A percentile compares a stretch with the other conserved stretches of the same genome.
Evolutionary conservation across 371 early-diverging fungal genomes (phyloP).

Genomic region (Lichtheimia corymbifera): DNA sequence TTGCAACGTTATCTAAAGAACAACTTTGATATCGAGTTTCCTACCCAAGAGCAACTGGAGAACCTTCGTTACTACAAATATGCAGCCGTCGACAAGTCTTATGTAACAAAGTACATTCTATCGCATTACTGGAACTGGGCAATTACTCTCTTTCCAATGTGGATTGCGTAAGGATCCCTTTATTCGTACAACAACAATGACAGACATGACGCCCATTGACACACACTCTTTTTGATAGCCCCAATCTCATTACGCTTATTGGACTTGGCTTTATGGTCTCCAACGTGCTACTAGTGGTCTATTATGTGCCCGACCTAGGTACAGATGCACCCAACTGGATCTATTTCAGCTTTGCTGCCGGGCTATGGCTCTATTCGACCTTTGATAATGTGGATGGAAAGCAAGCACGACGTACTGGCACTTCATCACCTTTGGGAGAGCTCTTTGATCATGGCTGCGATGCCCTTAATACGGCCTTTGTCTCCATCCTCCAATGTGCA

Average conservation of each 20-base stretch:
- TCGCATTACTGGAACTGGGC: slow-evolving; percentile 91
- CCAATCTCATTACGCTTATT: slow-evolving; percentile 97
- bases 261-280: slow-evolving; percentile 89
- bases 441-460: slow-evolving; percentile 95
- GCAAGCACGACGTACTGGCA: slow-evolving; percentile 96
- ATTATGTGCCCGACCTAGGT: slow-evolving; percentile 76
- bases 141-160: slow-evolving; percentile 85
- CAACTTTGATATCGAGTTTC: slow-evolving; percentile 20
- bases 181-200: background rate
- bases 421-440: slow-evolving; percentile 94
- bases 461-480: slow-evolving; percentile 89
- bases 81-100: slow-evolving; percentile 84
- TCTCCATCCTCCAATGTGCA: slow-evolving; percentile 82
- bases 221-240: slow-evolving; percentile 55
- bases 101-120: slow-evolving; percentile 81
- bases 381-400: slow-evolving; percentile 99
- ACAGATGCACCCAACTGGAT: slow-evolving; percentile 82
- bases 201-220: background rate
- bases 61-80: slow-evolving; percentile 85
- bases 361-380: slow-evolving; percentile 94
- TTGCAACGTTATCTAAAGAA: slow-evolving; percentile 7
- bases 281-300: slow-evolving; percentile 73
- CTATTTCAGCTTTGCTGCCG: slow-evolving; percentile 84
- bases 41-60: slow-evolving; percentile 64
- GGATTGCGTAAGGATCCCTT: slow-evolving; percentile 82